These are phyloP conservation scores for Musa schizocarpa DNA, from an alignment of 176 grass and related monocot genomes.

Conservation along the genomic window DNA sequence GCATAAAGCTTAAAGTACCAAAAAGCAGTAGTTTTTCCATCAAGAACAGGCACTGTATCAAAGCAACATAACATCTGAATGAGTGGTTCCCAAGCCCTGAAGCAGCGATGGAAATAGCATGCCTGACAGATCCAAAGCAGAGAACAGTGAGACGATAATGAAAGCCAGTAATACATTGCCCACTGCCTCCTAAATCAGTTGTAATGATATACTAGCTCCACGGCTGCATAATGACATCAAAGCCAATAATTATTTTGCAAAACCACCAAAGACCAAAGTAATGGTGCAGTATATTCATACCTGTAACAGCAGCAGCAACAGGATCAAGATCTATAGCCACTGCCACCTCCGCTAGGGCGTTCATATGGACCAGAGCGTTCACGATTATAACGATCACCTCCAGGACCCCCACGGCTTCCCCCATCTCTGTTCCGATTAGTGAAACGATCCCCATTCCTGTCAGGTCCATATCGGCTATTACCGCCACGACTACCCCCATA, in stretches of 20 bases:
- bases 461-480: constrained; percentile 38
- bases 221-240: constrained; percentile 26
- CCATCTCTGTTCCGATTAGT: constrained; percentile 35
- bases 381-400: constrained; percentile 33
- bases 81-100: constrained; percentile 23
- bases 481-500: constrained; percentile 27
- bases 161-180: constrained; percentile 20
- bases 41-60: constrained; percentile 20
- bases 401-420: constrained; percentile 32
- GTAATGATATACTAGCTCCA: constrained; percentile 14
- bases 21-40: constrained; percentile 29
- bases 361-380: constrained; percentile 49
- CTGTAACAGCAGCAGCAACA: constrained; percentile 13
- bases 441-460: constrained; percentile 38
- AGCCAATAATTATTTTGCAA: constrained; percentile 12
- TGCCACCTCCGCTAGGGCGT: constrained; percentile 25
- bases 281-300: constrained; percentile 11
- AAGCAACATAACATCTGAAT: constrained; percentile 32
- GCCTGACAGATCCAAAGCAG: constrained; percentile 30
- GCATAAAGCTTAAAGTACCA: constrained; percentile 31
- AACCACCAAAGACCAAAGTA: constrained; percentile 2
- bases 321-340: constrained; percentile 30
- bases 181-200: constrained; percentile 15
- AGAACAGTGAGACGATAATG: constrained; percentile 11
- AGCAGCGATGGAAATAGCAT: constrained; percentile 9